phyloP scores from a whole-genome alignment of 441 rosid genomes.

The Pelargonium australe region DNA sequence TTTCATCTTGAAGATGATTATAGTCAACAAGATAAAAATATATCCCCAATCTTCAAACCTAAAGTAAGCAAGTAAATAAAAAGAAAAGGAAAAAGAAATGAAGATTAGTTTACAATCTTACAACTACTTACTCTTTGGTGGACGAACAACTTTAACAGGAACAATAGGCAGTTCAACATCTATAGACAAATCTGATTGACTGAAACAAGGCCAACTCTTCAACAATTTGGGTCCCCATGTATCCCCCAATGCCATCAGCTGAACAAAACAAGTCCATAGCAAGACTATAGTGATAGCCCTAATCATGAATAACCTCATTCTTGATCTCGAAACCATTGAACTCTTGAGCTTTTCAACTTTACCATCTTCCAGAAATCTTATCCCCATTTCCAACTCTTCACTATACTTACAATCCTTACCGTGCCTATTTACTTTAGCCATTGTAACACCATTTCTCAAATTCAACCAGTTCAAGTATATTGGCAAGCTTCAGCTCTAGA shows the following conservation, averaged over 20 bases:
- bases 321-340: constrained; percentile 44
- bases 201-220: constrained; percentile 63
- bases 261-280: constrained; percentile 57
- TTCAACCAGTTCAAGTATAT: constrained; percentile 17
- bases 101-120: background rate
- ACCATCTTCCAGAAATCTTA: constrained; percentile 44
- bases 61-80: no score
- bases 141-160: constrained; percentile 39
- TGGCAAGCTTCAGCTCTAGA: no score
- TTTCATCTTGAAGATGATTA: no score
- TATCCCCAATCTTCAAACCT: no score
- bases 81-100: background rate
- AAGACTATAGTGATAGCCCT: constrained; percentile 41
- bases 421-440: constrained; percentile 49
- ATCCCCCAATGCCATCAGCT: constrained; percentile 53
- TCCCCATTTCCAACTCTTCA: constrained; percentile 50
- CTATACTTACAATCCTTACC: constrained; percentile 11
- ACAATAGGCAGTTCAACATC: constrained; percentile 32
- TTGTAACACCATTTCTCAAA: constrained; percentile 24
- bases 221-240: constrained; percentile 60
- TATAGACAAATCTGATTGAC: constrained; percentile 30
- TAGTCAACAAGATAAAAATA: no score
- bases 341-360: constrained; percentile 51
- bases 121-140: constrained; percentile 50
- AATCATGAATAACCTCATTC: constrained; percentile 50